Percentiles rank a stretch among this genome's conserved stretches.
phyloP scores from a whole-genome alignment of 176 grass and related monocot genomes.

The Aegilops umbellulata region DNA sequence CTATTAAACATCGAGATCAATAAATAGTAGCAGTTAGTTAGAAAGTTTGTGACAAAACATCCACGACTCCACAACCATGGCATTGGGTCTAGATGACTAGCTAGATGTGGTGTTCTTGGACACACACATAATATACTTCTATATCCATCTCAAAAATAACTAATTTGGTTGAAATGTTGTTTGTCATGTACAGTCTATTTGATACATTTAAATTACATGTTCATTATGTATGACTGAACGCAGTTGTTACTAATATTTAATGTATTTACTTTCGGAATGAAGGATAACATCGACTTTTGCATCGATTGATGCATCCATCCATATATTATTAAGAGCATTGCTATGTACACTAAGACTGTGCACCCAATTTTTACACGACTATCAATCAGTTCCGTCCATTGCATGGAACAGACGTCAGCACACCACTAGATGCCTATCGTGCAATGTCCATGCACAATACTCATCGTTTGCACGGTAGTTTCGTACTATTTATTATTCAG shows the following conservation, averaged over 20 bases:
- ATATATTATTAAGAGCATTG: background rate
- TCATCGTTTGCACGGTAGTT: too few relatives aligned
- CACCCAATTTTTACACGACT: too few relatives aligned
- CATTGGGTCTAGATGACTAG: background rate
- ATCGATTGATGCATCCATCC: background rate
- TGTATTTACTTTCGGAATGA: background rate
- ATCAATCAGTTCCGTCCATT: too few relatives aligned
- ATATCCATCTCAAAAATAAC: background rate
- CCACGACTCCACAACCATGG: background rate
- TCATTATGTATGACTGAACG: background rate
- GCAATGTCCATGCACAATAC: too few relatives aligned
- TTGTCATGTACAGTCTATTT: background rate
- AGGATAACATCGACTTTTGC: too few relatives aligned
- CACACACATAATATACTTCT: background rate
- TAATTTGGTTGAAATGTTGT: background rate
- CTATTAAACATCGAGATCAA: conserved; percentile 1
- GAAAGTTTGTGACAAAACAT: background rate
- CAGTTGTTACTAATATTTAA: background rate
- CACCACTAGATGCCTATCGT: too few relatives aligned
- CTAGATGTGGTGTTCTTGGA: background rate
- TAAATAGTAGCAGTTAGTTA: conserved; percentile 9
- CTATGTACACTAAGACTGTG: too few relatives aligned
- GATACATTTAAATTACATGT: background rate
- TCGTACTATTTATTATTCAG: background rate
- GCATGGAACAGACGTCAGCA: too few relatives aligned